These are phyloP conservation scores for Carex kokanica DNA, from an alignment of 176 grass and related monocot species.

Conservation along the genomic window DNA sequence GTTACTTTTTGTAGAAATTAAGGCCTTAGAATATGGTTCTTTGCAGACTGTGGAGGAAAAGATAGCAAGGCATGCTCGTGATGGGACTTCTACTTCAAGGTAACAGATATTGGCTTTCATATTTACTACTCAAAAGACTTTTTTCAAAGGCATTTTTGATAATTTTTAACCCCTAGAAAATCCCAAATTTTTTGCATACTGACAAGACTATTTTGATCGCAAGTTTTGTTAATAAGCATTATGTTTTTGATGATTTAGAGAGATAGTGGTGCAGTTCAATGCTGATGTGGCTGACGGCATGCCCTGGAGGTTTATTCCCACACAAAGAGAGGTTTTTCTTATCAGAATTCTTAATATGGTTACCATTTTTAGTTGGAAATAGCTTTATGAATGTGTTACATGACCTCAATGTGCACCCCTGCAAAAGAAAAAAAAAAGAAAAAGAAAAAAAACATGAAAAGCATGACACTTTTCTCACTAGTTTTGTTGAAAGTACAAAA, in stretches of 20 bases:
- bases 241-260: constrained; percentile 34
- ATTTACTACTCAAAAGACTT: neutral
- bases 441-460: no score
- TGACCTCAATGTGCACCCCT: neutral
- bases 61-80: constrained; percentile 69
- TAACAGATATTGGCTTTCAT: constrained; percentile 13
- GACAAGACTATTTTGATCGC: neutral
- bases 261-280: constrained; percentile 97
- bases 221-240: neutral
- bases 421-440: neutral
- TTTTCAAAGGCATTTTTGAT: neutral
- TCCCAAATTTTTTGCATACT: neutral
- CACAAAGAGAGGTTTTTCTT: constrained; percentile 74
- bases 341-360: constrained; percentile 7
- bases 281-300: constrained; percentile 98
- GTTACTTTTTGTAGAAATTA: neutral
- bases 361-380: neutral
- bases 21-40: constrained; percentile 17
- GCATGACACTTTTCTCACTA: no score
- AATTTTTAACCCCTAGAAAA: neutral
- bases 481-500: neutral
- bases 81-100: constrained; percentile 63
- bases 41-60: constrained; percentile 88
- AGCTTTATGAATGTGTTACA: neutral
- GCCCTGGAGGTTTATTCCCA: constrained; percentile 95